Evolutionary conservation across 148 eudicot species (phyloP), one percentile per base, ranked within the genome.

Genomic region (Arbutus unedo): DNA sequence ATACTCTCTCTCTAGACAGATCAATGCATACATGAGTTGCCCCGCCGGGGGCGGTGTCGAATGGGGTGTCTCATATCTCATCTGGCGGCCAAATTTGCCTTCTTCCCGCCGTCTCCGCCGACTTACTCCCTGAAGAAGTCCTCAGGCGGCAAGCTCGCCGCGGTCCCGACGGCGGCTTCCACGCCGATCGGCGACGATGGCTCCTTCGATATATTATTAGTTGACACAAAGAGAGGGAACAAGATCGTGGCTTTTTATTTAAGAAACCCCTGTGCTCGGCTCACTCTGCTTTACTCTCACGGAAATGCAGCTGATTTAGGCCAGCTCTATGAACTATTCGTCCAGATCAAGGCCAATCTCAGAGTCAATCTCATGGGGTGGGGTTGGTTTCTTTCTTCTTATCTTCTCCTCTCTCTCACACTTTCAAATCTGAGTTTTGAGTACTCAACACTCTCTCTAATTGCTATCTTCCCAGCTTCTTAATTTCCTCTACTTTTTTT

Each of bases 231-330:
- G 84, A 91, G 89, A 85, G 94, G 97, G 23, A 94, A 91, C 85
- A 91, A 95, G 85, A 96, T 96, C 82, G 94, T 94, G 0, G 99
- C 94, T 14, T 96, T 96, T 74, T 96, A 91, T 74, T 64, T 95
- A 67, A 89, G 86, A 64, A 93, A 96, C 79, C 99, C 99, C 0
- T 91, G 87, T 81, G 98, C 99, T 7, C 87, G 95, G 50, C 94
- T 96, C 19, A 96, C 99, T 72, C 56, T 96, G 77, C 88, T 96
- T 19, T 96, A 96, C 82, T 96, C 99, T 15, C 99, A 96, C 87
- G 99, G 97, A 19, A 96, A 96, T 92, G 99, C 99, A 4, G 97
- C 98, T 93, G 99, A 96, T 86, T 91, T 96, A 82, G 99, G 95
- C 13, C 99, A 96, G 82, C 95, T 96, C 8, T 96, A 88, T 85